Evolutionary conservation across 805 yeast species (phyloP), one percentile per base, ranked within the genome.

Genomic region (Komagataella ulmi): DNA sequence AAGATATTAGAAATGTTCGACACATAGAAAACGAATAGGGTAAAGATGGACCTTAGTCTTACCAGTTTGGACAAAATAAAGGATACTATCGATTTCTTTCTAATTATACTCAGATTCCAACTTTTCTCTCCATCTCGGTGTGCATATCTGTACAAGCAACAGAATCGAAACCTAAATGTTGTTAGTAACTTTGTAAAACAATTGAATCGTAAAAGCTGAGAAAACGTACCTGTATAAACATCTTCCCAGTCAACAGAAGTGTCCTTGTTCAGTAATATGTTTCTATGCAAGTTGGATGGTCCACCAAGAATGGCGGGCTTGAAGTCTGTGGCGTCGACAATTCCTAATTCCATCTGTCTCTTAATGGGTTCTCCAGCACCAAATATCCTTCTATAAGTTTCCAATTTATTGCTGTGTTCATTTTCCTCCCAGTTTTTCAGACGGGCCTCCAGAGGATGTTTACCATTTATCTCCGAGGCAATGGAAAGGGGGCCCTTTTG

Each of bases 301-400:
- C 81, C 84, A 12, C 88, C 88, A 48, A 81, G 66, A 4, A 74
- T 65, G 36, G 68, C 61, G 6, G 96, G 96, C 55, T 74, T 80
- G 65, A 81, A 81, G 54, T 85, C 88, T 12, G 86, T 78, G 49
- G 74, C 71, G 48, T 80, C 78, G 3, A 91, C 84, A 23, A 91
- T 76, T 52, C 79, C 72, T 61, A 87, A 70, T 60, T 93, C 99
- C 97, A 93, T 89, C 36, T 83, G 80, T 61, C 97, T 77, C 62
- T 83, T 83, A 65, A 91, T 85, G 7, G 99, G 97, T 61, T 87
- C 98, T 8, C 93, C 97, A 49, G 91, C 80, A 14, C 99, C 99
- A 65, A 85, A 89, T 17, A 86, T 69, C 57, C 95, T 78, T 63
- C 95, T 79, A 66, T 86, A 83, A 54, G 80, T 80, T 63, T 89